A percentile compares a stretch with the other conserved stretches of the same genome.
Conservation (phyloP, 345 rosid species). For the Eucalyptus marginata region DNA sequence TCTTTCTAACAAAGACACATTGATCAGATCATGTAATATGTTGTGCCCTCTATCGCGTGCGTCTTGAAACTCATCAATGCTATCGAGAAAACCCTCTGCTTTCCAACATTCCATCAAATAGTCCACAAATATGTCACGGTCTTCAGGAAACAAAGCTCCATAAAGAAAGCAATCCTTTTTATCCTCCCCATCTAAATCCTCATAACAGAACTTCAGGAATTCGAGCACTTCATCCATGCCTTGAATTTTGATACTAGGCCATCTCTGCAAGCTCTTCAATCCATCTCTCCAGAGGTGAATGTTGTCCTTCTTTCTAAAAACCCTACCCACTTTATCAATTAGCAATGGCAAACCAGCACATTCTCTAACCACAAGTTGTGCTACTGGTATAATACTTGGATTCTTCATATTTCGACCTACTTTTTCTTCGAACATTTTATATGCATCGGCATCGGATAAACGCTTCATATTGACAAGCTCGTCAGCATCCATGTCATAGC, state of each 20-base stretch:
- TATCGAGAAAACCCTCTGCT: constrained; percentile 2
- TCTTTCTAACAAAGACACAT: constrained; percentile 2
- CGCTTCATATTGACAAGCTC: not conserved
- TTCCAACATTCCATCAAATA: constrained; percentile 14
- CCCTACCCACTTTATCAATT: not conserved
- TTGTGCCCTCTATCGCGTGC: not conserved
- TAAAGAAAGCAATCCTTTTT: constrained; percentile 11
- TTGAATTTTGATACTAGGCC: not conserved
- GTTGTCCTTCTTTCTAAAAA: too few relatives aligned
- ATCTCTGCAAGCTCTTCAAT: not conserved
- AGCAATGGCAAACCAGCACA: constrained; percentile 12
- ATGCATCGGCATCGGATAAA: constrained; percentile 2
- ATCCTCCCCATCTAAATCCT: constrained; percentile 1
- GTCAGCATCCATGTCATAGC: constrained; percentile 2
- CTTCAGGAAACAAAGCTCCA: constrained; percentile 3
- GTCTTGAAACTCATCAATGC: not conserved
- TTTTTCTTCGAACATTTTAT: constrained; percentile 13
- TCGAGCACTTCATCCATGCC: constrained; percentile 12
- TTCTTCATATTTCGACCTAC: not conserved
- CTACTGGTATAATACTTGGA: not conserved
- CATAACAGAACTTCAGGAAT: not conserved
- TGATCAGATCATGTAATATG: not conserved
- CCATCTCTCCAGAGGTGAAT: not conserved
- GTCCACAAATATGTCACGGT: constrained; percentile 1
- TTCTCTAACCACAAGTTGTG: not conserved